Evolutionary conservation across 768 basidiomycete genomes (phyloP), one percentile per base, ranked within the genome.

Genomic region (Tricholoma matsutake): DNA sequence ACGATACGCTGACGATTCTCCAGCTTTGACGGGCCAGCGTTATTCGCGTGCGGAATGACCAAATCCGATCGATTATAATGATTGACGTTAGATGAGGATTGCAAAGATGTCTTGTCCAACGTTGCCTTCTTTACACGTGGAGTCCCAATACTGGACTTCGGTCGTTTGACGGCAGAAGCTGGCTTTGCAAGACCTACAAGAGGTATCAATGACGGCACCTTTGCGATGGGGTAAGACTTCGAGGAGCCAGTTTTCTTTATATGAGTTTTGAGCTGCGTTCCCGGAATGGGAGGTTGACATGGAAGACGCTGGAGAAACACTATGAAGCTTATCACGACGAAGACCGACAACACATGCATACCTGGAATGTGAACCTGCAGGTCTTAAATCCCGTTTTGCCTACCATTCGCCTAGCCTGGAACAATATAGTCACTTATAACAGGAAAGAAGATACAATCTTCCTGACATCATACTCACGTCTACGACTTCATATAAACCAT

Each of bases 401-500:
- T 14, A n/a, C 57, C 20, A 63, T 63, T 32, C 58, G 61, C 62
- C 64, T 65, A 2, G 65, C 67, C 70, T 64, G 51, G 3, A 58
- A 5, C 43, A n/a, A 28, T 25, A 18, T 14, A 18, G n/a, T 13
- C 37, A 16, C 35, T 34, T n/a, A 28, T 9, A 35, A 4, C n/a
- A n/a, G n/a, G n/a, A 52, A n/a, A 39, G 13, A 10, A 18, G 8
- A 53, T 11, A 11, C 34, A 20, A 29, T n/a, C n/a, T 54, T 13
- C 3, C 20, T 4, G 22, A 29, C 18, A 18, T 35, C 4, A 16
- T 16, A 56, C 54, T 37, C 37, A 68, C 69, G 3, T 66, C n/a
- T 2, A 31, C 56, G 2, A 71, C 69, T 18, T 35, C n/a, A 43
- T 71, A 71, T 10, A 71, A 65, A 0, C 70, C 70, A 59, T 71